These are phyloP conservation scores for Fusarium sp. DNA, from an alignment of 2,329 filamentous ascomycete species.

Conservation along the genomic window DNA sequence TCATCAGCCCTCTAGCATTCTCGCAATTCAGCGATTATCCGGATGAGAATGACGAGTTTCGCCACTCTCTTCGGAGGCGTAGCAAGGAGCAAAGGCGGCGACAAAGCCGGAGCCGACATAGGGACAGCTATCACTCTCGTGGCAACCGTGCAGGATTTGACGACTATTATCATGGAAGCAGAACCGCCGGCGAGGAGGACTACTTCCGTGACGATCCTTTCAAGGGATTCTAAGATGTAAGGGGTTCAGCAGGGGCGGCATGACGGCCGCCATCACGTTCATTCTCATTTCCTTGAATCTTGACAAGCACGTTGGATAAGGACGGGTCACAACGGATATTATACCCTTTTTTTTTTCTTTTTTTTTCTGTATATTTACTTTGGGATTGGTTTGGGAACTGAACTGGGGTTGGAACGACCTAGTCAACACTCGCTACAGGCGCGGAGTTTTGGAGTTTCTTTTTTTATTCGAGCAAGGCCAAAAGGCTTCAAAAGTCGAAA, in stretches of 20 bases:
- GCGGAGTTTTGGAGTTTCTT: conserved; percentile 30
- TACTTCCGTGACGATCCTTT: conserved; percentile 72
- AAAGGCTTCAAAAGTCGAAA: conserved; percentile 17
- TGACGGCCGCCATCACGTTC: conserved; percentile 12
- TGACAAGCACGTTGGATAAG: conserved; percentile 17
- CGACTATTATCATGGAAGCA: conserved; percentile 61
- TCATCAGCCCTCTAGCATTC: conserved; percentile 76
- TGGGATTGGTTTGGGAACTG: conserved; percentile 15
- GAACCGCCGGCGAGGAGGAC: conserved; percentile 65
- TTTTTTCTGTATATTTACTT: conserved; percentile 42
- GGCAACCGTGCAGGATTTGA: conserved; percentile 58
- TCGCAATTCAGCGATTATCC: conserved; percentile 60
- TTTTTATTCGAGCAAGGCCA: background rate
- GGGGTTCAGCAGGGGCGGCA: conserved; percentile 7
- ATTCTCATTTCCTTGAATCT: conserved; percentile 32
- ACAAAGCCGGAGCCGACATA: conserved; percentile 65
- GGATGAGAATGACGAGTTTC: conserved; percentile 63
- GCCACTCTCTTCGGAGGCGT: conserved; percentile 60
- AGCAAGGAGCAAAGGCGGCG: conserved; percentile 68
- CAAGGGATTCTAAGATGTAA: conserved; percentile 64
- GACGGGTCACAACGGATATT: conserved; percentile 25
- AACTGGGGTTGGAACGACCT: conserved; percentile 3
- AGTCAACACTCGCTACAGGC: conserved; percentile 21
- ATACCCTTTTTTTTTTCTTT: conserved; percentile 44
- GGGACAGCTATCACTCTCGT: conserved; percentile 63